Conservation (phyloP, 2,329 filamentous ascomycete genomes). For the Rutstroemia sp. region DNA sequence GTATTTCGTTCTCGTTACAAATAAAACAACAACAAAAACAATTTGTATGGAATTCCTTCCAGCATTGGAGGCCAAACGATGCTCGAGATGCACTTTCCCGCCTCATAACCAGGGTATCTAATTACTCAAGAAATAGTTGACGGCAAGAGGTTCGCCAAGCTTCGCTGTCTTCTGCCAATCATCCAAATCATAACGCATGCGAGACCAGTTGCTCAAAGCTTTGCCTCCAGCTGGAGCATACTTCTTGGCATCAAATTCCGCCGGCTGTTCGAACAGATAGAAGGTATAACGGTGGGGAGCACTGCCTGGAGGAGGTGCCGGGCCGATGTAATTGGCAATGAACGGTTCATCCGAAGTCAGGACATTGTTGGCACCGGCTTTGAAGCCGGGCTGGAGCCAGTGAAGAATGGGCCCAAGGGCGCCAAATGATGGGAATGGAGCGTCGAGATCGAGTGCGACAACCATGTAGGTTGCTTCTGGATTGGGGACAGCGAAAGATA, state of each 20-base stretch:
- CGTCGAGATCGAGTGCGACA: slow-evolving; percentile 39
- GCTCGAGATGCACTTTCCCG: too few species aligned
- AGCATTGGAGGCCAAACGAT: too few species aligned
- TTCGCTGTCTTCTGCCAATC: slow-evolving; percentile 31
- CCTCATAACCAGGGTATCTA: slow-evolving; percentile 7
- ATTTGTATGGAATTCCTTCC: too few species aligned
- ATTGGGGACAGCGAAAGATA: slow-evolving; percentile 13
- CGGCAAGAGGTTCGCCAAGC: slow-evolving; percentile 30
- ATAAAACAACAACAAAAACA: too few species aligned
- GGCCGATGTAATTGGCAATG: slow-evolving; percentile 36
- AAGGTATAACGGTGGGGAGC: slow-evolving; percentile 43
- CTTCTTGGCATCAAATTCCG: slow-evolving; percentile 29
- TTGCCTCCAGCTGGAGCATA: slow-evolving; percentile 32
- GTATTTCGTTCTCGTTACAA: too few species aligned
- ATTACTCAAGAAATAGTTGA: slow-evolving; percentile 33
- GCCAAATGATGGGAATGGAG: slow-evolving; percentile 36
- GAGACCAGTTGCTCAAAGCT: slow-evolving; percentile 29
- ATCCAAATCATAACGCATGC: slow-evolving; percentile 38
- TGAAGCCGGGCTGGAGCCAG: slow-evolving; percentile 36
- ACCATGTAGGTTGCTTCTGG: slow-evolving; percentile 32
- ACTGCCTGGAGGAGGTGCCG: slow-evolving; percentile 39
- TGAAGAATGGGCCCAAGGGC: slow-evolving; percentile 40
- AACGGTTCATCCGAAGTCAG: slow-evolving; percentile 18
- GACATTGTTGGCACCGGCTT: not conserved
- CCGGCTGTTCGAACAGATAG: slow-evolving; percentile 41